These are phyloP conservation scores for Mesembryanthemum crystallinum DNA, from an alignment of 148 eudicot species.

Conservation along the genomic window DNA sequence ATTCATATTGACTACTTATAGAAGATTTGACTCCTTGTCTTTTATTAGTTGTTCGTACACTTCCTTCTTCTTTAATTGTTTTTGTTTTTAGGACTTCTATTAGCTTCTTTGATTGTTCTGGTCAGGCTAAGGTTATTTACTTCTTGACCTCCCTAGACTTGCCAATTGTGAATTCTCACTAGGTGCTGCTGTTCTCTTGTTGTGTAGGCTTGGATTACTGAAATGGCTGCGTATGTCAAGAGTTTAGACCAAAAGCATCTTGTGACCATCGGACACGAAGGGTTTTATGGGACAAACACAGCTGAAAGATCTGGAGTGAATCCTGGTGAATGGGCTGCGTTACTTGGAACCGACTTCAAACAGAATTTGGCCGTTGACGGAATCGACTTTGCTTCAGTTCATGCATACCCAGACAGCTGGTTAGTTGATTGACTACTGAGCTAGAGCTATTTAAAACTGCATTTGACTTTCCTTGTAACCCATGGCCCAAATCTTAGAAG, in stretches of 20 bases:
- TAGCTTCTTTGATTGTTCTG: not conserved
- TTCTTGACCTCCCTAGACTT: not conserved
- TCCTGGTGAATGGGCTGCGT: slow-evolving; percentile 51
- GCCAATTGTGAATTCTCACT: not conserved
- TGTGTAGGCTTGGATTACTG: slow-evolving; percentile 48
- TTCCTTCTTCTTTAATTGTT: too few relatives aligned
- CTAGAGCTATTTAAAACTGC: not conserved
- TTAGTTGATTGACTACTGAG: slow-evolving; percentile 23
- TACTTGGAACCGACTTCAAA: slow-evolving; percentile 53
- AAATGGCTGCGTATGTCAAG: slow-evolving; percentile 52
- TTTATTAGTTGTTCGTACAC: not conserved
- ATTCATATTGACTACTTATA: not conserved
- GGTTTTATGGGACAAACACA: slow-evolving; percentile 41
- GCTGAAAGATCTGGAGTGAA: slow-evolving; percentile 32
- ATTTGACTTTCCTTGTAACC: not conserved
- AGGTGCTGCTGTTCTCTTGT: not conserved
- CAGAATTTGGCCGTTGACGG: slow-evolving; percentile 40
- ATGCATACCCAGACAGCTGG: slow-evolving; percentile 60
- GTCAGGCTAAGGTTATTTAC: not conserved
- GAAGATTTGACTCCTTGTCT: not conserved
- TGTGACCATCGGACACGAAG: slow-evolving; percentile 50
- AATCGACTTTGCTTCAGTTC: slow-evolving; percentile 59
- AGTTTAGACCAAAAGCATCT: slow-evolving; percentile 53
- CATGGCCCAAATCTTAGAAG: not conserved
- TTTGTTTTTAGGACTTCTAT: not conserved